phyloP scores from a whole-genome alignment of 257 asterid species.

The Solanum ahanhuiri region DNA sequence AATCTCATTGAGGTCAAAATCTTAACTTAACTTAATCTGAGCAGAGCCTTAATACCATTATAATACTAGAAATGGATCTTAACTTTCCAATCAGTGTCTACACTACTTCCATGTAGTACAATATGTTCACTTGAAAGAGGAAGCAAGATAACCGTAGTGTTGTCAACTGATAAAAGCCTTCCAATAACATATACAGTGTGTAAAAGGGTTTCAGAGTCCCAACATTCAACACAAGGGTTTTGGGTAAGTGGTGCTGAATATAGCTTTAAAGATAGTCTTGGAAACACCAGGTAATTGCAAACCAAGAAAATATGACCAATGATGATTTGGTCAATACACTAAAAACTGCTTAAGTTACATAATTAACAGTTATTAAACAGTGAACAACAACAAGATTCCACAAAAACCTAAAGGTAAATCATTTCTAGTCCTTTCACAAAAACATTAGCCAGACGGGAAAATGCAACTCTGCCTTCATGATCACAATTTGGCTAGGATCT shows the following conservation, averaged over 20 bases:
- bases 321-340: background rate
- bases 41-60: background rate
- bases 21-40: background rate
- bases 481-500: background rate
- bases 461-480: background rate
- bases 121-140: background rate
- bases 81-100: background rate
- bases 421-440: background rate
- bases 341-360: background rate
- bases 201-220: background rate
- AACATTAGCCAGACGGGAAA: background rate
- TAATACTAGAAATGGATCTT: background rate
- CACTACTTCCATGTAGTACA: background rate
- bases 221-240: background rate
- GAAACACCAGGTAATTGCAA: background rate
- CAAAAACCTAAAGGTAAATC: background rate
- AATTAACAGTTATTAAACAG: background rate
- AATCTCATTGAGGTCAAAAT: background rate
- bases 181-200: background rate
- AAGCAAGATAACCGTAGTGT: background rate
- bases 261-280: background rate
- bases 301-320: background rate
- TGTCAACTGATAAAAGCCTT: background rate
- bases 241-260: background rate
- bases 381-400: background rate